Evolutionary conservation across 257 asterid genomes (phyloP).

Genomic region (Capsicum pubescens): DNA sequence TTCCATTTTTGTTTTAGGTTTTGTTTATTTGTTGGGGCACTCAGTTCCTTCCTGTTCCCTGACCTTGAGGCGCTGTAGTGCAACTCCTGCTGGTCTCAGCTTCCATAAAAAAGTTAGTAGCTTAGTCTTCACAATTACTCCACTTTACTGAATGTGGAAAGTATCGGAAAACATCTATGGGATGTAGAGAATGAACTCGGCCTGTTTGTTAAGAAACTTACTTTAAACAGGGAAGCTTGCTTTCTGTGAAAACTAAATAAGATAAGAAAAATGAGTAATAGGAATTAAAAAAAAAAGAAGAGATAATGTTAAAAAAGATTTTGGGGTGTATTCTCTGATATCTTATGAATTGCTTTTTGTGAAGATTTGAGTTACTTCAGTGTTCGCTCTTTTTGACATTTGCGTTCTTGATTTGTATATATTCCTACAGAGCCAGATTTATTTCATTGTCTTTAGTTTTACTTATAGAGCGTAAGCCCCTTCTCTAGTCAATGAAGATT

Average conservation of each 20-base stretch:
- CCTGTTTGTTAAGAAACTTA: neutral
- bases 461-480: constrained; percentile 16
- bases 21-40: neutral
- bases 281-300: neutral
- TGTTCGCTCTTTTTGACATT: neutral
- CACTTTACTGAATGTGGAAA: too few species aligned
- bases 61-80: neutral
- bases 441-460: neutral
- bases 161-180: too few species aligned
- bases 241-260: neutral
- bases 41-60: neutral
- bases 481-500: neutral
- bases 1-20: neutral
- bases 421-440: neutral
- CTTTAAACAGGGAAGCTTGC: neutral
- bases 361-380: constrained; percentile 12
- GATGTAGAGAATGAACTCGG: neutral
- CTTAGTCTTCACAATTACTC: neutral
- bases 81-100: neutral
- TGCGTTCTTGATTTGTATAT: constrained; percentile 5
- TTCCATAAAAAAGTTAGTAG: constrained; percentile 1
- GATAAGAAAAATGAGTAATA: neutral
- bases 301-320: neutral
- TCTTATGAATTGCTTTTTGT: neutral
- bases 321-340: neutral